Conservation (phyloP, 2,329 filamentous ascomycete species). For the Neonectria hederae region DNA sequence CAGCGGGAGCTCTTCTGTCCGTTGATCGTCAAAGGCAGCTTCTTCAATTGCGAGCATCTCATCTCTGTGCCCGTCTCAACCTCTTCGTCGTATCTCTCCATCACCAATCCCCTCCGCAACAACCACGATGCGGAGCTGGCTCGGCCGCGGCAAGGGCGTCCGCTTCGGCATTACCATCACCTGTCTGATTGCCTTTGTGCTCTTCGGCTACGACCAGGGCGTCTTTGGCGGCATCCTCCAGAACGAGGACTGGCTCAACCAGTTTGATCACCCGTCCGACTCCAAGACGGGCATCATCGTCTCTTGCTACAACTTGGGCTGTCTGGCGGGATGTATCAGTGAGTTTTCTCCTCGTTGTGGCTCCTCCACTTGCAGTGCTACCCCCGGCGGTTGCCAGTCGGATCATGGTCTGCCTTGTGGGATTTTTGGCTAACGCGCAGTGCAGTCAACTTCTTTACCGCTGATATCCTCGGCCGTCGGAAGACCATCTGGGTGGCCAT, state of each 20-base stretch:
- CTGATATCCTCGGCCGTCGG: constrained; percentile 59
- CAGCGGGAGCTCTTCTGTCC: neutral
- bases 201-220: constrained; percentile 59
- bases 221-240: constrained; percentile 59
- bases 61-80: neutral
- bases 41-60: neutral
- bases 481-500: constrained; percentile 66
- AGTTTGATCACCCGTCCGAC: constrained; percentile 41
- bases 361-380: neutral
- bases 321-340: constrained; percentile 52
- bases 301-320: constrained; percentile 53
- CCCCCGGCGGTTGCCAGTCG: neutral
- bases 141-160: constrained; percentile 38
- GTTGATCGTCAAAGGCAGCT: neutral
- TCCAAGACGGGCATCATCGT: constrained; percentile 43
- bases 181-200: constrained; percentile 39
- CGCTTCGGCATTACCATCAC: constrained; percentile 33
- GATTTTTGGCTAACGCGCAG: neutral
- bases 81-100: neutral
- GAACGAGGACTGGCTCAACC: constrained; percentile 53
- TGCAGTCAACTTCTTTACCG: constrained; percentile 55
- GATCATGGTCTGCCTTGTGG: neutral
- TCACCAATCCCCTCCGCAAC: neutral
- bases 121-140: constrained; percentile 34
- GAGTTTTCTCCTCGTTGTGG: constrained; percentile 55